phyloP scores from a whole-genome alignment of 2,329 filamentous ascomycete genomes.

The Botrytis aclada region DNA sequence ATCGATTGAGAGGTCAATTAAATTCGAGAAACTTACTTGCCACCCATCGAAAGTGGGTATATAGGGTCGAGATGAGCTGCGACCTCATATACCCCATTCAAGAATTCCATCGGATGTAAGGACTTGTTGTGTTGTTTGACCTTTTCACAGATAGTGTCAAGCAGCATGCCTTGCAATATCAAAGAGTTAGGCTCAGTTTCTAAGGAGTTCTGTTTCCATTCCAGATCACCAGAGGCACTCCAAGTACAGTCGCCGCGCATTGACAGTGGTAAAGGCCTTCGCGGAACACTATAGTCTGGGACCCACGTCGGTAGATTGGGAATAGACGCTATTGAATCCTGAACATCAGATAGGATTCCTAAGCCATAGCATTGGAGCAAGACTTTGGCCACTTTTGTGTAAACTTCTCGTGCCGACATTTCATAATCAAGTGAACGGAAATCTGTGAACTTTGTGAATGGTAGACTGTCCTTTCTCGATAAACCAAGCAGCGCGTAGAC shows the following conservation, averaged over 20 bases:
- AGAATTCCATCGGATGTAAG: conserved; percentile 1
- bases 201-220: background rate
- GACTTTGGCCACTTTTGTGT: background rate
- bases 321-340: conserved; percentile 5
- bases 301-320: conserved; percentile 12
- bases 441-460: conserved; percentile 4
- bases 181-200: background rate
- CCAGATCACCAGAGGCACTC: background rate
- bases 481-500: conserved; percentile 1
- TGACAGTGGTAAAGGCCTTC: conserved; percentile 3
- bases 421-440: background rate
- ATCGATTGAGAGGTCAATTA: background rate
- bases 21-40: background rate
- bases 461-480: conserved; percentile 1
- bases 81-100: background rate
- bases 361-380: conserved; percentile 12
- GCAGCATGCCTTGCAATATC: conserved; percentile 2
- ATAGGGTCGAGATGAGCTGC: background rate
- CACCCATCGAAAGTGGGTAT: conserved; percentile 6
- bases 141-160: background rate
- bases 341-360: conserved; percentile 5
- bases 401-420: background rate
- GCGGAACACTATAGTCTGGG: conserved; percentile 9
- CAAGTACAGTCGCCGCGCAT: conserved; percentile 10
- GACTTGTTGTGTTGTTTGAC: conserved; percentile 1